Conservation (phyloP, 2,329 filamentous ascomycete genomes). For the Botrytis paeoniae region DNA sequence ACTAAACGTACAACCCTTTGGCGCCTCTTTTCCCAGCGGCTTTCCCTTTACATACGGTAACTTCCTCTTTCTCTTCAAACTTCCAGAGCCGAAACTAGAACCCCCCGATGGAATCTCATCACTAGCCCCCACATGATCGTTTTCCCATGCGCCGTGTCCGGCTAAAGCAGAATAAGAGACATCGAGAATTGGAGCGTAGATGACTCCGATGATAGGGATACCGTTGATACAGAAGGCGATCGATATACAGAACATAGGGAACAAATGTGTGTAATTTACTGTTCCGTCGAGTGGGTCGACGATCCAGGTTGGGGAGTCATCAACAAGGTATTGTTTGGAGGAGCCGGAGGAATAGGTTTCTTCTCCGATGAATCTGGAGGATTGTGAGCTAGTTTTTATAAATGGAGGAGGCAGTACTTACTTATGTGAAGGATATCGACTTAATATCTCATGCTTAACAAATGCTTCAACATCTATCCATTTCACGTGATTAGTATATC, state of each 20-base stretch:
- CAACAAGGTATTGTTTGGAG: constrained; percentile 66
- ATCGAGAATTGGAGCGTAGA: constrained; percentile 67
- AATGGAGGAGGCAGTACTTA: constrained; percentile 40
- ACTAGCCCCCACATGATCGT: constrained; percentile 23
- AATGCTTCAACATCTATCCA: constrained; percentile 66
- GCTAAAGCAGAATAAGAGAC: constrained; percentile 67
- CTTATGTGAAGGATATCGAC: constrained; percentile 64
- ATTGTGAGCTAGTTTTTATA: no score
- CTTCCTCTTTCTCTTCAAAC: constrained; percentile 49
- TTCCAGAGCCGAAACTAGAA: background rate
- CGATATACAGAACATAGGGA: constrained; percentile 78
- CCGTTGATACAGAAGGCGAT: constrained; percentile 64
- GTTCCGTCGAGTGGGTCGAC: constrained; percentile 66
- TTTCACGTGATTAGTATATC: constrained; percentile 21
- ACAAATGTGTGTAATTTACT: constrained; percentile 59
- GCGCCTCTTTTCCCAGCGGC: constrained; percentile 61
- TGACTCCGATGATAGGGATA: constrained; percentile 64
- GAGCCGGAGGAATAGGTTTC: constrained; percentile 69
- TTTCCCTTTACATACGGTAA: constrained; percentile 63
- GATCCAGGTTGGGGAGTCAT: constrained; percentile 65
- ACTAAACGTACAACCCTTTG: constrained; percentile 66
- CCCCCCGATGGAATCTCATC: background rate
- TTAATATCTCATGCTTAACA: constrained; percentile 57
- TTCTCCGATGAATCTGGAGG: constrained; percentile 67
- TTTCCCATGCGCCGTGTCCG: constrained; percentile 60